Evolutionary conservation across 2,329 filamentous ascomycete genomes (phyloP), one percentile per base, ranked within the genome.

Genomic region (Chaetomiaceae sp.): DNA sequence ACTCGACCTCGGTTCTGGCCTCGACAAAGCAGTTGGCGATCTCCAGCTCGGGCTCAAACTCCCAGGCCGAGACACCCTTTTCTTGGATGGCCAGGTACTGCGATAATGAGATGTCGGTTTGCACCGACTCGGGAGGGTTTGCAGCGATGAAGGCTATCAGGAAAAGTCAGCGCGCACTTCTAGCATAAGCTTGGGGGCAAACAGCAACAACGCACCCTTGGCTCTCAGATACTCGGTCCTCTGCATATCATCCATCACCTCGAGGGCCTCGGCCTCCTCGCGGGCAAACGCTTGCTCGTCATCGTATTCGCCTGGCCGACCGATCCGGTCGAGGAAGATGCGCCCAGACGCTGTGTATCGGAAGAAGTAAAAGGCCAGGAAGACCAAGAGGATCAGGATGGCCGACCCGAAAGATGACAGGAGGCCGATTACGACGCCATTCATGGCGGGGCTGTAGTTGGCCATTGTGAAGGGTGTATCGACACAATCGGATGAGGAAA

Each of bases 11-110:
- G 10, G 93, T 99, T 58, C 93, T 83, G 35, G 75, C 92, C 70
- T 99, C 92, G 57, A 99, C 93, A 66, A 99, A 99, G 70, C 93
- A 99, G 70, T 97, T 97, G 60, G 93, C 93, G 60, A 97, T 96
- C 70, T 99, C 93, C 31, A 97, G 74, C 69, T 99, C 93, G n/a
- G 93, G 93, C 68, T 97, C 93, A 64, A 99, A 99, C 68, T 99
- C 93, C 93, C 93, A 99, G 6, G 93, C 93, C 5, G 93, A 96
- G n/a, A 99, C 92, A 44, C 93, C 93, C 70, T 99, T 99, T 73
- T 99, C 93, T 73, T 99, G 93, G 59, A 99, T 99, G 37, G 93
- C 93, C 53, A 99, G 79, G 67, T 96, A 97, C 68, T 99, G 93
- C 31, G 93, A 97, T 57, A 99, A 74, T 19, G 93, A 97, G 58